Conservation (phyloP, 31 red algal species). For the Porphyra umbilicalis region DNA sequence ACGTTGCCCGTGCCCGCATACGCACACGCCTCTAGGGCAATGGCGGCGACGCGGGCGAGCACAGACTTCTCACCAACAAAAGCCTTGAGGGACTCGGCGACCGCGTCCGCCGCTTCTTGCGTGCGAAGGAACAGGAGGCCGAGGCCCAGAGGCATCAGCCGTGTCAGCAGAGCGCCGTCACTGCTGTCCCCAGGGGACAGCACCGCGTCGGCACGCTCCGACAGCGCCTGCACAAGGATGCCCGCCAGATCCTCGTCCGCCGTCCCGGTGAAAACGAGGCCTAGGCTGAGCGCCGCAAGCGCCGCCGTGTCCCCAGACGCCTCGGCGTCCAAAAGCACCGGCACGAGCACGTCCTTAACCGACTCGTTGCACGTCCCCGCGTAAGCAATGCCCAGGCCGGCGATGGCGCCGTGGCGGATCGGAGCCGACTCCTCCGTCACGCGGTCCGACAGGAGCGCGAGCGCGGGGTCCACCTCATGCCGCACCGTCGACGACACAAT, state of each 20-base stretch:
- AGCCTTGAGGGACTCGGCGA: conserved; percentile 62
- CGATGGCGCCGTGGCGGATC: conserved; percentile 66
- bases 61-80: conserved; percentile 60
- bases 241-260: conserved; percentile 81
- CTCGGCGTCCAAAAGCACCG: conserved; percentile 59
- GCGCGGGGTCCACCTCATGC: conserved; percentile 76
- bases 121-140: conserved; percentile 77
- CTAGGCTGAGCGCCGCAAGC: conserved; percentile 77
- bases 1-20: conserved; percentile 83
- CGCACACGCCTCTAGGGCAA: conserved; percentile 70
- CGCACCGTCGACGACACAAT: conserved; percentile 71
- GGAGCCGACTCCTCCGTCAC: conserved; percentile 14
- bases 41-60: conserved; percentile 32
- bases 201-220: conserved; percentile 38
- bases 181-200: conserved; percentile 9
- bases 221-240: conserved; percentile 72
- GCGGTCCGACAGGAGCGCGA: conserved; percentile 75
- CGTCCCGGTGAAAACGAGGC: conserved; percentile 73
- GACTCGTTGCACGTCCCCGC: conserved; percentile 70
- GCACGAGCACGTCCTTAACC: conserved; percentile 63
- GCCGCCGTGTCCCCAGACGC: conserved; percentile 43
- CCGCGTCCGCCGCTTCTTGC: conserved; percentile 70
- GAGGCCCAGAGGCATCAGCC: conserved; percentile 72
- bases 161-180: conserved; percentile 37
- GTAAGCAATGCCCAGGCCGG: conserved; percentile 90